A percentile compares a stretch with the other conserved stretches of the same genome.
phyloP scores from a whole-genome alignment of 805 yeast species.

The Lipomyces lipofer region DNA sequence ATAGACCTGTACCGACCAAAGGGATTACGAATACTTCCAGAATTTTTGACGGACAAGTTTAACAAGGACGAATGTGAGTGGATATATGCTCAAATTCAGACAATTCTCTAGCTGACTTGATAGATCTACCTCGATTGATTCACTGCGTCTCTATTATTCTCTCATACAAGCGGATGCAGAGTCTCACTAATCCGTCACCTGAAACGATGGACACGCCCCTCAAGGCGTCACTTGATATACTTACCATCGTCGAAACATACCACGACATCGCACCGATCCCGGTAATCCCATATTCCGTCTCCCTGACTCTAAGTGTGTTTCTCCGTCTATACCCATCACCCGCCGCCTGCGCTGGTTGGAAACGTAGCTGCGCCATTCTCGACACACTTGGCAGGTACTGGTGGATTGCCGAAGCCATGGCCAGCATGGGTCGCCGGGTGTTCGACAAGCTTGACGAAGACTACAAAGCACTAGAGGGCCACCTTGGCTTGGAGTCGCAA shows the following conservation, averaged over 20 bases:
- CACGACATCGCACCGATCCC: slow-evolving; percentile 36
- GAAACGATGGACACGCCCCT: slow-evolving; percentile 19
- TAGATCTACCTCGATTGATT: slow-evolving; percentile 28
- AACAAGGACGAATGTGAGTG: slow-evolving; percentile 9
- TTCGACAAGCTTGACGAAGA: slow-evolving; percentile 26
- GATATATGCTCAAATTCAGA: neutral
- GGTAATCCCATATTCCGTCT: slow-evolving; percentile 39
- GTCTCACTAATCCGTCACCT: slow-evolving; percentile 21
- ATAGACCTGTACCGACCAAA: slow-evolving; percentile 44
- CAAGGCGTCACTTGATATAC: slow-evolving; percentile 20
- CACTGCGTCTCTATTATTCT: slow-evolving; percentile 38
- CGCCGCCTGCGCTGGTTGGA: slow-evolving; percentile 24
- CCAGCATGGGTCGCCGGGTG: slow-evolving; percentile 26
- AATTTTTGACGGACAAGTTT: slow-evolving; percentile 12
- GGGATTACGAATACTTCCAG: slow-evolving; percentile 8
- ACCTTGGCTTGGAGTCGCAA: slow-evolving; percentile 15
- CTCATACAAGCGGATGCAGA: slow-evolving; percentile 37
- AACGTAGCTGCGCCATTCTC: slow-evolving; percentile 19
- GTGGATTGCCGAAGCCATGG: slow-evolving; percentile 31
- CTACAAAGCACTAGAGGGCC: slow-evolving; percentile 11
- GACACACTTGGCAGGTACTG: slow-evolving; percentile 24
- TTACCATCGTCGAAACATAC: slow-evolving; percentile 11
- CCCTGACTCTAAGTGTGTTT: slow-evolving; percentile 41
- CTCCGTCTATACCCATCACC: slow-evolving; percentile 37
- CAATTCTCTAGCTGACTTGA: neutral